phyloP scores from a whole-genome alignment of 352 stramenopile species.

The Phytophthora colocasiae region DNA sequence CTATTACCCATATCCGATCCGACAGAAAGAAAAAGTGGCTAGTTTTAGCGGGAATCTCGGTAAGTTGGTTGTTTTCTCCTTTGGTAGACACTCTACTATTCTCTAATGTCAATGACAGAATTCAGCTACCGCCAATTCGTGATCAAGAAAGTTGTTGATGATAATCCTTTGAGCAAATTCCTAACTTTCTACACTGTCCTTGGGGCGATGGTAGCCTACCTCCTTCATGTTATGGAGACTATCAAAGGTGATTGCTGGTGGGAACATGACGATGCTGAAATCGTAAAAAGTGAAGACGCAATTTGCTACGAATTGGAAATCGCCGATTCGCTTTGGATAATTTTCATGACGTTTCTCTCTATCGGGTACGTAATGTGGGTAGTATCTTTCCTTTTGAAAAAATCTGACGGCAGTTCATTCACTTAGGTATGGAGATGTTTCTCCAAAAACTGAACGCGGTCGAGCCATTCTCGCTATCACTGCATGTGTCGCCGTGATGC shows the following conservation, averaged over 20 bases:
- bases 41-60: constrained; percentile 67
- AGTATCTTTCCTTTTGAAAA: neutral
- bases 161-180: constrained; percentile 58
- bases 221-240: constrained; percentile 59
- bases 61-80: constrained; percentile 9
- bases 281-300: constrained; percentile 29
- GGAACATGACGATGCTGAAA: neutral
- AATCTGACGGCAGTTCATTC: neutral
- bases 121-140: constrained; percentile 77
- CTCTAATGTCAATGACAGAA: constrained; percentile 33
- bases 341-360: constrained; percentile 54
- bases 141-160: constrained; percentile 77
- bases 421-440: constrained; percentile 53
- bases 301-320: constrained; percentile 44
- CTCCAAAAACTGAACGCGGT: constrained; percentile 34
- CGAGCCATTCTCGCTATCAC: constrained; percentile 40
- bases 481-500: constrained; percentile 38
- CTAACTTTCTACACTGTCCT: constrained; percentile 27
- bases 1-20: constrained; percentile 77
- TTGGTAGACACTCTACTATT: too few relatives aligned
- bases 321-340: constrained; percentile 53
- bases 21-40: constrained; percentile 67
- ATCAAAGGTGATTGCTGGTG: constrained; percentile 51
- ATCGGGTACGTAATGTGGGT: constrained; percentile 39
- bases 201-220: constrained; percentile 43